These are phyloP conservation scores for Aspergillus bertholletiae DNA, from an alignment of 495 filamentous ascomycete species.

Conservation along the genomic window DNA sequence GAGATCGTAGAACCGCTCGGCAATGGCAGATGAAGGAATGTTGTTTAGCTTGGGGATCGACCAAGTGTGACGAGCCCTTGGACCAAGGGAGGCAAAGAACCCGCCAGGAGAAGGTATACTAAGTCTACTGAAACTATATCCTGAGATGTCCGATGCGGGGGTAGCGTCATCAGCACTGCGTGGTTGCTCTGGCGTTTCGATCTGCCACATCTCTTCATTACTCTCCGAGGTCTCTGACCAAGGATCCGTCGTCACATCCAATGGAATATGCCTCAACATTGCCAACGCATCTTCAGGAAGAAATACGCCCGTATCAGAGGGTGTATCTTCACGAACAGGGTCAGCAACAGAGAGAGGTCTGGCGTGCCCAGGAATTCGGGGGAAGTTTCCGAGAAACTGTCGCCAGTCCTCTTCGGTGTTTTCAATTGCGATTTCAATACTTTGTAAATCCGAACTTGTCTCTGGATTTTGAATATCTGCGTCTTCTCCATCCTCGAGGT, in stretches of 20 bases:
- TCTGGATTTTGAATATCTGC: constrained; percentile 3
- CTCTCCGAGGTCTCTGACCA: constrained; percentile 46
- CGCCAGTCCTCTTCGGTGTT: constrained; percentile 34
- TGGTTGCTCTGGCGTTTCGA: constrained; percentile 27
- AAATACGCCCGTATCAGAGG: constrained; percentile 63
- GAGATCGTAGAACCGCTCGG: constrained; percentile 77
- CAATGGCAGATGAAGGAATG: constrained; percentile 73
- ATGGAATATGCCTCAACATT: constrained; percentile 70
- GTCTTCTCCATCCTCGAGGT: constrained; percentile 13
- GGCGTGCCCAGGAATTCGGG: constrained; percentile 25
- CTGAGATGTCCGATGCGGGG: constrained; percentile 45
- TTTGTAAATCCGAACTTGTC: constrained; percentile 20
- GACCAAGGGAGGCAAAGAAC: constrained; percentile 81
- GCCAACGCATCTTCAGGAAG: constrained; percentile 75
- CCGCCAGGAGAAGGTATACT: constrained; percentile 86
- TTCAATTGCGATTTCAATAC: constrained; percentile 36
- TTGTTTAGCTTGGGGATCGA: constrained; percentile 40
- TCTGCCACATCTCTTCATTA: constrained; percentile 46
- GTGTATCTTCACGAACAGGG: constrained; percentile 25
- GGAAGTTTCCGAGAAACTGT: constrained; percentile 36
- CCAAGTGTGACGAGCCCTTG: constrained; percentile 76
- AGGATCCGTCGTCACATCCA: constrained; percentile 46
- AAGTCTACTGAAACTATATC: constrained; percentile 61
- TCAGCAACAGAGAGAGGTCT: constrained; percentile 27
- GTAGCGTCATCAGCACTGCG: constrained; percentile 42